These are phyloP conservation scores for Harringtonia aguacate DNA, from an alignment of 2,329 filamentous ascomycete genomes.

Conservation along the genomic window DNA sequence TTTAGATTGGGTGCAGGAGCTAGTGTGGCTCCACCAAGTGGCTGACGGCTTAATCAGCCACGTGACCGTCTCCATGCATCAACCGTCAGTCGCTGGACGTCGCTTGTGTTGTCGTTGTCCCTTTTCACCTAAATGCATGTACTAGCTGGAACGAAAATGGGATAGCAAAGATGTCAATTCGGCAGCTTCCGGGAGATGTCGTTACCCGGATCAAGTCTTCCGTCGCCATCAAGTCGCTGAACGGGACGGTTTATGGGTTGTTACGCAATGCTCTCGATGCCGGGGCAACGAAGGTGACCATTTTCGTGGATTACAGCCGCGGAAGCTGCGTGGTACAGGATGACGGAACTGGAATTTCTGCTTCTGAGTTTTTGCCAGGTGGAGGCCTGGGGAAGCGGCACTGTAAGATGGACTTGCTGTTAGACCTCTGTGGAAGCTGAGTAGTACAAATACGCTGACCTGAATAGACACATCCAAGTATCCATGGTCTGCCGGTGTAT, in stretches of 20 bases:
- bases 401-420: conserved; percentile 38
- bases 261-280: conserved; percentile 82
- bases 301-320: conserved; percentile 63
- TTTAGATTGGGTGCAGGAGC: too few species aligned
- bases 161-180: conserved; percentile 46
- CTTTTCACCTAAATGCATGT: too few species aligned
- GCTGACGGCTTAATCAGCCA: too few species aligned
- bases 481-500: conserved; percentile 28
- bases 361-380: conserved; percentile 56
- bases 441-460: conserved; percentile 4
- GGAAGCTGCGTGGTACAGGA: conserved; percentile 77
- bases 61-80: too few species aligned
- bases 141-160: too few species aligned
- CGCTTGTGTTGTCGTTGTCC: too few species aligned
- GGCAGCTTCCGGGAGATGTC: conserved; percentile 58
- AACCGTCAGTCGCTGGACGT: too few species aligned
- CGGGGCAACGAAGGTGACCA: conserved; percentile 52
- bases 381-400: conserved; percentile 66
- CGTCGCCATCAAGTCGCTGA: conserved; percentile 63
- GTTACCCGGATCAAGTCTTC: conserved; percentile 78
- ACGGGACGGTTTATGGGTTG: conserved; percentile 59
- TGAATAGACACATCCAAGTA: conserved; percentile 76
- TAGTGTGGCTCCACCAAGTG: too few species aligned
- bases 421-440: too few species aligned
- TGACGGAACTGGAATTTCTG: conserved; percentile 67